Conservation (phyloP, 139 green algal genomes). For the Tetradesmus lagerheimii region DNA sequence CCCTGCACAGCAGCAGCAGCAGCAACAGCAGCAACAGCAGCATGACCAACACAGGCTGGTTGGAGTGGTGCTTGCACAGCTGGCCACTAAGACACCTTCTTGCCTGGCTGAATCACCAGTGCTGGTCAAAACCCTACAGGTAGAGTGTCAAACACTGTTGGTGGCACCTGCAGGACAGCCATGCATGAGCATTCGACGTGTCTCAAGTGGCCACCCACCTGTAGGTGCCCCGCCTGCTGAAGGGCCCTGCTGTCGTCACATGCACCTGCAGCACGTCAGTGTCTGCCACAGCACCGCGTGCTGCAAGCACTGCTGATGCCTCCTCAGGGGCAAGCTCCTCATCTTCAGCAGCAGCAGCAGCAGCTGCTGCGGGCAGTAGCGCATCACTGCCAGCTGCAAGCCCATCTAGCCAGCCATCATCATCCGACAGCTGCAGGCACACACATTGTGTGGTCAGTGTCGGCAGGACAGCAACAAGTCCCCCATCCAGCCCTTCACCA, state of each 20-base stretch:
- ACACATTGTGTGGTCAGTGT: neutral
- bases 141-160: no score
- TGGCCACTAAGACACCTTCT: no score
- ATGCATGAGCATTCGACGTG: neutral
- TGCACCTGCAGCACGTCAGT: slow-evolving; percentile 50
- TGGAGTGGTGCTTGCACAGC: neutral
- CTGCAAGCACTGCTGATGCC: slow-evolving; percentile 19
- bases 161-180: neutral
- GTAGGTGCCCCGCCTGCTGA: slow-evolving; percentile 58
- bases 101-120: no score
- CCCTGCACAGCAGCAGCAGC: neutral
- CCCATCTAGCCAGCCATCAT: slow-evolving; percentile 8
- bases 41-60: neutral
- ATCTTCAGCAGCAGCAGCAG: slow-evolving; percentile 15
- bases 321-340: slow-evolving; percentile 14
- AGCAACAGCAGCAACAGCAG: neutral
- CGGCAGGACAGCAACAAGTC: neutral
- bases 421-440: slow-evolving; percentile 12
- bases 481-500: no score
- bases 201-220: slow-evolving; percentile 6
- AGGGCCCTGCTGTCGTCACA: slow-evolving; percentile 56
- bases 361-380: slow-evolving; percentile 16
- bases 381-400: neutral
- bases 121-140: no score
- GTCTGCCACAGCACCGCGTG: slow-evolving; percentile 23